Evolutionary conservation across 2,329 filamentous ascomycete genomes (phyloP), one percentile per base, ranked within the genome.

Genomic region (Aspergillus intermedius): DNA sequence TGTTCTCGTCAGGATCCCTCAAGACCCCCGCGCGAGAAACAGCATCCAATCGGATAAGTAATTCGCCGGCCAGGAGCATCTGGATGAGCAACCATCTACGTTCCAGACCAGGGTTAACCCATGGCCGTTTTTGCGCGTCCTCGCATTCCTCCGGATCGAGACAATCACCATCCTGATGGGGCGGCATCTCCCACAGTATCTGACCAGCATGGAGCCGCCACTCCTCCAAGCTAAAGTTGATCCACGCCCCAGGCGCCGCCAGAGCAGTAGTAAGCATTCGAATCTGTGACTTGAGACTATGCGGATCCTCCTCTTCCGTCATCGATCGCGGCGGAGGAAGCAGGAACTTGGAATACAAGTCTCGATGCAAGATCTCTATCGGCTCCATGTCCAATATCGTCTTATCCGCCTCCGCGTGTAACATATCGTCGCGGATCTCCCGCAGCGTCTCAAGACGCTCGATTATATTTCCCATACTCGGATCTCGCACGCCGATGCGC

Each of bases 51-150:
- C 79, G 74, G 19, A 81, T 60, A 8, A 80, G 64, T 3, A 82
- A 64, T 58, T 82, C 79, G 6, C 75, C 76, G 2, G 78, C 69
- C 7, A 82, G 63, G 8, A 76, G 67, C 44, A 82, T 68, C 53
- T 82, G 79, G 2, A 81, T 62, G 4, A 82, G 60, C 15, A 80
- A 56, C 60, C 79, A 74, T 46, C 80, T 77, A 43, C 77, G 70
- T 51, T 79, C 75, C 22, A 68, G 55, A 1, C 57, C 55, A 5
- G 58, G 49, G 32, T 62, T 57, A 15, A 54, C 44, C 54, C 66
- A 63, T 6, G 58, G 45, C 21, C 62, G 58, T 4, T 54, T 46
- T 5, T 56, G 43, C 5, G 46, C 47, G 3, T 47, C 13, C 13
- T 40, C 17, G n/a, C 44, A 51, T 28, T 41, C 42, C 25, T 43